Conservation (phyloP, 805 yeast species). For the Ogataea dorogensis region DNA sequence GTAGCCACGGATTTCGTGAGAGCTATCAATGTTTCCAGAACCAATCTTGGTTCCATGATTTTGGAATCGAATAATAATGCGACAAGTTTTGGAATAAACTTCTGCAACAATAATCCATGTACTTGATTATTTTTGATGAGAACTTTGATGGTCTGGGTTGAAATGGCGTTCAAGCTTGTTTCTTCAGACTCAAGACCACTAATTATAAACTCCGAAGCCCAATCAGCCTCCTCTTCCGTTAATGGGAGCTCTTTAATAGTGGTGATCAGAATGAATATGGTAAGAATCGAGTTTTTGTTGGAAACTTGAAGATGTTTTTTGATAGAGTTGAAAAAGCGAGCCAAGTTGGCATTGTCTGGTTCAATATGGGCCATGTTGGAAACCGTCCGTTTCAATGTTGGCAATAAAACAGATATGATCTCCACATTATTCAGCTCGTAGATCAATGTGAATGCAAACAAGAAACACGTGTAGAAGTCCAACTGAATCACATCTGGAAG, state of each 20-base stretch:
- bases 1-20: conserved; percentile 40
- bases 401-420: conserved; percentile 51
- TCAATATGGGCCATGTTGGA: conserved; percentile 28
- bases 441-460: conserved; percentile 60
- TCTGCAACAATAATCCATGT: conserved; percentile 40
- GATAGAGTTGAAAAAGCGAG: conserved; percentile 39
- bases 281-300: conserved; percentile 40
- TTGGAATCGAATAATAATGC: conserved; percentile 19
- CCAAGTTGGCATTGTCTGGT: conserved; percentile 25
- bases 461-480: conserved; percentile 70
- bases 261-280: conserved; percentile 44
- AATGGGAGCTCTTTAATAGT: conserved; percentile 37
- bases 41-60: conserved; percentile 36
- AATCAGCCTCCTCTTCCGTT: conserved; percentile 37
- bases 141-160: conserved; percentile 62
- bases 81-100: conserved; percentile 46
- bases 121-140: conserved; percentile 40
- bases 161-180: conserved; percentile 35
- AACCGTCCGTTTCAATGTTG: conserved; percentile 47
- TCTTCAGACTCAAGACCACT: conserved; percentile 37
- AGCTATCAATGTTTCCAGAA: conserved; percentile 49
- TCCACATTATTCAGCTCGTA: conserved; percentile 43
- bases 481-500: conserved; percentile 67
- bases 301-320: conserved; percentile 29
- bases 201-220: conserved; percentile 35